Base-by-base conservation (phyloP, 78 protist species). In the Isochrysis galbana region DNA sequence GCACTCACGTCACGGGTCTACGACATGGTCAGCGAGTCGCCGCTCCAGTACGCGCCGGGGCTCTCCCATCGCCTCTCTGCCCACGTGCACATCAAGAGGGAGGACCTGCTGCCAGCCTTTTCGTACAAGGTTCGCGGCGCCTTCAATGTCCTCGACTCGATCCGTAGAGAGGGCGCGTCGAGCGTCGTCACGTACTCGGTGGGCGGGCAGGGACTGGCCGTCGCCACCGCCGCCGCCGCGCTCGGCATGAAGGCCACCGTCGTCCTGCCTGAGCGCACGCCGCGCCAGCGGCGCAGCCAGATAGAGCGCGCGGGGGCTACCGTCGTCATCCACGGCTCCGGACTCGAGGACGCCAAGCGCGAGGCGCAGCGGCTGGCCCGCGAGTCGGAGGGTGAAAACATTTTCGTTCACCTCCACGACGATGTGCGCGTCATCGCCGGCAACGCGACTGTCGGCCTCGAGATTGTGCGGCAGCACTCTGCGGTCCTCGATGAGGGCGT, bases 181-280 rank as follows among this genome's bases (percentile, higher is more conserved):
- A 89, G 25, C 45, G 92, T 95, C 23, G 45, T 93, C 42, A 95
- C 95, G n/a, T 91, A 94, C 93, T 87, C 93, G 14, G 97, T 96
- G 42, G 97, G 97, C 34, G 91, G 93, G 87, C 96, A 94, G 83
- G 97, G 96, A 10, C 97, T 90, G 67, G 96, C 96, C 10, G 82
- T 93, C 21, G 95, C 95, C 29, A 4, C 77, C 22, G 91, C 93
- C n/a, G 95, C 93, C 34, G 11, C 11, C 26, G 47, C 34, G 55
- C 72, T 91, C 32, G 89, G 78, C 61, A 51, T 51, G 61, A 7
- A 51, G 61, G 61, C 61, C 7, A 51, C 72, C 21, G 91, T 95
- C 51, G 96, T 94, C 41, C 93, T 95, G 97, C 97, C 97, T 26
- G 87, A 90, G 38, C 70, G 93, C 61, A 95, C 97, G 36, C 97